Percentiles rank a stretch among this genome's conserved stretches.
These are phyloP conservation scores for Macadamia tetraphylla DNA, from an alignment of 164 flowering plant genomes.

Conservation along the genomic window DNA sequence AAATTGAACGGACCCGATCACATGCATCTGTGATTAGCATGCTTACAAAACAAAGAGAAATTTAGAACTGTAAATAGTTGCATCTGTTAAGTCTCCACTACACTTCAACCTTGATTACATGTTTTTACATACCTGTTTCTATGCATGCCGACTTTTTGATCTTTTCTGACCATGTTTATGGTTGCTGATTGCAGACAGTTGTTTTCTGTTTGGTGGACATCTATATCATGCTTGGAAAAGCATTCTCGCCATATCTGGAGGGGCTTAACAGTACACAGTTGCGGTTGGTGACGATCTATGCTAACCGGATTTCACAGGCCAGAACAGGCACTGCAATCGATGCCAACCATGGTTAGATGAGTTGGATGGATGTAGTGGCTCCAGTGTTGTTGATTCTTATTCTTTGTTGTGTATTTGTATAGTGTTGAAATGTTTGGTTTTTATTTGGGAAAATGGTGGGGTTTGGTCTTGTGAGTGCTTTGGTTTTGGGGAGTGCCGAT, in stretches of 20 bases:
- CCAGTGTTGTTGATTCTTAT: not conserved
- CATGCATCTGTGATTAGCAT: no score
- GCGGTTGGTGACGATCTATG: constrained; percentile 88
- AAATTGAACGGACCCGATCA: no score
- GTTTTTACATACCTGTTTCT: no score
- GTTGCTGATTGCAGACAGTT: constrained; percentile 66
- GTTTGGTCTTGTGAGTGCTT: not conserved
- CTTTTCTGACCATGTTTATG: not conserved
- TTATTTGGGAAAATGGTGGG: not conserved
- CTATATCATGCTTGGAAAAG: constrained; percentile 92
- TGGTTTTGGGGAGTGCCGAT: not conserved
- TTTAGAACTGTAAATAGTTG: no score
- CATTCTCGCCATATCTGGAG: constrained; percentile 81
- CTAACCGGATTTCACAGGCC: constrained; percentile 96
- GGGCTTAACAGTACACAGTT: constrained; percentile 92
- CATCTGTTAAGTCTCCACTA: no score
- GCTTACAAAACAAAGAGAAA: no score
- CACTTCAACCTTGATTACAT: no score
- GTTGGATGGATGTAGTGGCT: not conserved
- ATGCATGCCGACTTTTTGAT: no score
- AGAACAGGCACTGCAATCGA: constrained; percentile 69
- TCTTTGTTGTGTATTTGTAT: not conserved
- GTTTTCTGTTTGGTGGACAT: constrained; percentile 97
- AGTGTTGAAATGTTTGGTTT: not conserved
- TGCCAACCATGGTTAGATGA: constrained; percentile 32